Percentiles rank a stretch among this genome's conserved stretches.
These are phyloP conservation scores for Leccinum holopus DNA, from an alignment of 1,284 basidiomycete genomes.

Conservation along the genomic window DNA sequence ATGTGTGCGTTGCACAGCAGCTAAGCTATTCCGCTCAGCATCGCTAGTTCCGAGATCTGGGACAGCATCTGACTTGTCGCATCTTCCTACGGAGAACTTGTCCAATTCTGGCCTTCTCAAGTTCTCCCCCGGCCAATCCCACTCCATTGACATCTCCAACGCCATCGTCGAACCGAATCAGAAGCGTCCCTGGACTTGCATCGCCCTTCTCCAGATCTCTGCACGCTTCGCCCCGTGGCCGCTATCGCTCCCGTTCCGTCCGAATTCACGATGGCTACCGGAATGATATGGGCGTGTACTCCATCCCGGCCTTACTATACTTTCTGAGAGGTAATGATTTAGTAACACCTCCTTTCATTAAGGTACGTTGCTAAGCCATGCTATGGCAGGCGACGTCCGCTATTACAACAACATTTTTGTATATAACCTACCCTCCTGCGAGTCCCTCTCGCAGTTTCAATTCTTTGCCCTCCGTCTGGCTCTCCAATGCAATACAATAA, in stretches of 20 bases:
- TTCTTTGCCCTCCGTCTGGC: slow-evolving; percentile 7
- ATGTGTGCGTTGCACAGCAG: slow-evolving; percentile 23
- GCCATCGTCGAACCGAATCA: slow-evolving; percentile 33
- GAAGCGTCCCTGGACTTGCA: slow-evolving; percentile 24
- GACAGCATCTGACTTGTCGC: slow-evolving; percentile 8
- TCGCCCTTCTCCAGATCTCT: slow-evolving; percentile 33
- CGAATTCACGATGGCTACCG: slow-evolving; percentile 36
- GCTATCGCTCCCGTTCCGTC: slow-evolving; percentile 33
- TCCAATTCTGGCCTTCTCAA: slow-evolving; percentile 25
- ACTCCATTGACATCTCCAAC: slow-evolving; percentile 32
- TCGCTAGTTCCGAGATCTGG: slow-evolving; percentile 26
- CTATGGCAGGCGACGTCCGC: slow-evolving; percentile 36
- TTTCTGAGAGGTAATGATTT: slow-evolving; percentile 38
- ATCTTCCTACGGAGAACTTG: slow-evolving; percentile 32
- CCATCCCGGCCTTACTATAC: slow-evolving; percentile 35
- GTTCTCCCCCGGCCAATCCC: slow-evolving; percentile 32
- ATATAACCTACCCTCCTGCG: slow-evolving; percentile 30
- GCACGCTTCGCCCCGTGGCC: slow-evolving; percentile 24
- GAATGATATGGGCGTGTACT: slow-evolving; percentile 34
- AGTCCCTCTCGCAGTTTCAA: slow-evolving; percentile 10
- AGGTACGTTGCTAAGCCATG: slow-evolving; percentile 40
- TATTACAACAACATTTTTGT: slow-evolving; percentile 35
- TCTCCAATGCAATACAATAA: slow-evolving; percentile 31
- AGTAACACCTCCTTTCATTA: slow-evolving; percentile 38
- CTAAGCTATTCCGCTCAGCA: slow-evolving; percentile 8